Evolutionary conservation across 1,284 basidiomycete species (phyloP), one percentile per base, ranked within the genome.

Genomic region (Tilletia caries): DNA sequence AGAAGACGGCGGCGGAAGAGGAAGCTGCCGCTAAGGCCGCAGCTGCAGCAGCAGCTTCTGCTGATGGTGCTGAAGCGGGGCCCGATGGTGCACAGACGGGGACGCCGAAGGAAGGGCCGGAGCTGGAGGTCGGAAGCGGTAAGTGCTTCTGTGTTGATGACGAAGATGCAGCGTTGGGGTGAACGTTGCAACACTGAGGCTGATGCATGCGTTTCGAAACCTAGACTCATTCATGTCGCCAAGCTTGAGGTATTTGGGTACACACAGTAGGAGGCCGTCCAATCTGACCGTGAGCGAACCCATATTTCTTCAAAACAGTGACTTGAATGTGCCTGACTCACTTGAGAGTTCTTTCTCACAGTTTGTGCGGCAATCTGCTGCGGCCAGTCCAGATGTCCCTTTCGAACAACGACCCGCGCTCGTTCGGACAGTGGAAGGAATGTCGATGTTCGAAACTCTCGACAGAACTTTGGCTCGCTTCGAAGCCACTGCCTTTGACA

Each of bases 381-480:
- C 43, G 10, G 64, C 58, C 32, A 62, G 29, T 29, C 58, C 58
- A 29, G 73, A 71, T 6, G 62, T 74, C 0, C 76, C 79, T 0
- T 83, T 85, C 65, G 78, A 81, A 48, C 81, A 84, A 62, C 73
- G 76, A 50, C 88, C 88, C 3, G 92, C 92, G 0, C 87, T 95
- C 37, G 82, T 89, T 13, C 89, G 94, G n/a, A 92, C 91, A 0
- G 86, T 89, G 0, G 87, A 89, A 71, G 88, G 89, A 32, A 95
- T 95, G 92, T 62, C 69, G 50, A 69, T 71, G 5, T 82, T 78
- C 46, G 33, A 46, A 20, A 72, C 67, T 34, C 67, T 82, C 46
- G 76, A 82, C 65, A 68, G 70, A 25, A 33, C 48, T 10, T 25
- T 60, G n/a, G n/a, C 34, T 32, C n/a, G 33, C 34, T 46, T 69